A percentile compares a stretch with the other conserved stretches of the same genome.
These are phyloP conservation scores for Elaphomyces granulatus DNA, from an alignment of 495 filamentous ascomycete species.

Conservation along the genomic window DNA sequence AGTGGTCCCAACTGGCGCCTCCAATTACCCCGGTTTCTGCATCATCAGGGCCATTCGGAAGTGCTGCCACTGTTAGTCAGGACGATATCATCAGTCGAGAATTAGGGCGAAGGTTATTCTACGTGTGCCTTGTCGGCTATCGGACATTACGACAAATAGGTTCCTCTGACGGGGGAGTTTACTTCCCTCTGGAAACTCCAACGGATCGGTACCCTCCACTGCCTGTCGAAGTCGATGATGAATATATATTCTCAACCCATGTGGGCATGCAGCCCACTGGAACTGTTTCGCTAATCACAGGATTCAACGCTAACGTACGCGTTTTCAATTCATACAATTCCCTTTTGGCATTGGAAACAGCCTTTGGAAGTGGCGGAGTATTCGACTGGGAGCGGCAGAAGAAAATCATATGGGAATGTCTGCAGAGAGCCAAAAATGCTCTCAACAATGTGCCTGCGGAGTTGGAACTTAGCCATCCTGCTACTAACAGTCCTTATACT, in stretches of 20 bases:
- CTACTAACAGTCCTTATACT: slow-evolving; percentile 2
- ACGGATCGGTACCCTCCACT: slow-evolving; percentile 66
- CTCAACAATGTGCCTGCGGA: slow-evolving; percentile 46
- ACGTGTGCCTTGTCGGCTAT: slow-evolving; percentile 54
- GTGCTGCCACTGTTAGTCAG: slow-evolving; percentile 1
- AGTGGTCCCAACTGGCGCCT: slow-evolving; percentile 22
- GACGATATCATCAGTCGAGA: slow-evolving; percentile 62
- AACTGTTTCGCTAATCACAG: slow-evolving; percentile 47
- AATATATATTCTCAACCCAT: slow-evolving; percentile 49
- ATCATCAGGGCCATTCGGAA: slow-evolving; percentile 7
- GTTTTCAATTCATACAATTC: slow-evolving; percentile 57
- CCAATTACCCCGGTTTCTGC: slow-evolving; percentile 17
- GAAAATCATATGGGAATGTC: slow-evolving; percentile 42
- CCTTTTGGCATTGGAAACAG: slow-evolving; percentile 54
- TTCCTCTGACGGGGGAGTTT: slow-evolving; percentile 43
- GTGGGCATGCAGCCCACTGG: slow-evolving; percentile 48
- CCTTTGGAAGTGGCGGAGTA: slow-evolving; percentile 53
- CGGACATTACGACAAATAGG: slow-evolving; percentile 54
- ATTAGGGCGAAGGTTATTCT: slow-evolving; percentile 65
- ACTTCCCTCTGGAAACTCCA: slow-evolving; percentile 56
- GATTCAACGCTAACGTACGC: slow-evolving; percentile 63
- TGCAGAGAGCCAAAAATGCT: slow-evolving; percentile 44
- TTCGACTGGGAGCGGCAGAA: slow-evolving; percentile 63
- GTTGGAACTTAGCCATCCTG: slow-evolving; percentile 33
- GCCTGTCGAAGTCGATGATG: slow-evolving; percentile 66